phyloP scores from a whole-genome alignment of 345 rosid species.

The Heritiera fomes region DNA sequence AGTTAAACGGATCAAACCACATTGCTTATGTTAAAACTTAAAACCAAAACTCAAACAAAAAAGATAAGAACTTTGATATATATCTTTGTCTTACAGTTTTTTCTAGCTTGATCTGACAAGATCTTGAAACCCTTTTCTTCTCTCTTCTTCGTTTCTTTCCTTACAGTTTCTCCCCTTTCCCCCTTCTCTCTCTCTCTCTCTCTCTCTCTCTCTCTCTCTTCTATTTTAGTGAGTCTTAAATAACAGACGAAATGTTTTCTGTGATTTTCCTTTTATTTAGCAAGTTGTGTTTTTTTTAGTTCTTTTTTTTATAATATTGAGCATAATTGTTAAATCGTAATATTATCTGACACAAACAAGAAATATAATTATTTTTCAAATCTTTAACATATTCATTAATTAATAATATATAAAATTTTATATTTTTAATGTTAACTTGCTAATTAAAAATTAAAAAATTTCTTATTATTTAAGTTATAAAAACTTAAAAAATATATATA shows the following conservation, averaged over 20 bases:
- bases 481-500: no score
- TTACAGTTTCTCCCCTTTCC: constrained; percentile 20
- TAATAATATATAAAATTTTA: no score
- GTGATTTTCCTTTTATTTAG: constrained; percentile 35
- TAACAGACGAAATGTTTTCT: constrained; percentile 21
- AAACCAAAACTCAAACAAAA: background rate
- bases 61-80: constrained; percentile 21
- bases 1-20: constrained; percentile 37
- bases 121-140: constrained; percentile 38
- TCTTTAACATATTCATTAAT: no score
- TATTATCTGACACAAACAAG: no score
- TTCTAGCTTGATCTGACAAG: constrained; percentile 51
- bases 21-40: constrained; percentile 8
- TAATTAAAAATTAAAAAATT: no score
- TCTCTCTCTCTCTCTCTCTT: constrained; percentile 33
- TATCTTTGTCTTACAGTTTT: constrained; percentile 32
- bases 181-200: constrained; percentile 26
- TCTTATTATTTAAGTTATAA: no score
- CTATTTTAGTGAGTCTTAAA: constrained; percentile 23
- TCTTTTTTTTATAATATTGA: no score
- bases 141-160: constrained; percentile 6
- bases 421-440: no score
- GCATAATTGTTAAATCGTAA: no score
- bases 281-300: constrained; percentile 15
- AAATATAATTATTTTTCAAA: no score